Base-by-base conservation (phyloP, 2,329 filamentous ascomycete genomes). In the Pseudogymnoascus sp. region DNA sequence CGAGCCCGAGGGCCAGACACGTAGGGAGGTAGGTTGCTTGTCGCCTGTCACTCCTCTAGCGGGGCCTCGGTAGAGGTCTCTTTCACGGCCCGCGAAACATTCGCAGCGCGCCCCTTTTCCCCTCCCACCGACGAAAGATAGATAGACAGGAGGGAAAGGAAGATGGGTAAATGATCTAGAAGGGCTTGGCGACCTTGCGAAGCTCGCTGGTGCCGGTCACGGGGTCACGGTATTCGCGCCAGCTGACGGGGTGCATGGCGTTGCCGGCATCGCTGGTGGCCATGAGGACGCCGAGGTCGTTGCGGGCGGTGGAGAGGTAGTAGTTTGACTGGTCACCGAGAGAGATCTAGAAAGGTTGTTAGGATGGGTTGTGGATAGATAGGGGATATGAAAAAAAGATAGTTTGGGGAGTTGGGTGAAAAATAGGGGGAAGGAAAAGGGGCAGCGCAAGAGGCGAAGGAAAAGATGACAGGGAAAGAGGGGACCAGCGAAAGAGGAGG, bases 261-360 rank as follows among this genome's bases (percentile, higher is more conserved):
- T 95, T 93, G 1, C 92, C 92, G 2, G 83, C 84, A 73, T 96
- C 91, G 72, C 91, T 95, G 68, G 84, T 87, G 8, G 93, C 94
- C 86, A 97, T 90, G 39, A 99, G 89, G 63, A 97, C 93, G 2
- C 94, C 94, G 40, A 96, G 80, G 72, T 96, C 89, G 74, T 99
- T 97, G 67, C 85, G 85, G 29, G 92, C 91, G 1, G 94, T 99
- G 27, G 87, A 89, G n/a, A 96, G 82, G 74, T 97, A 99, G 74
- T 97, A 99, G 70, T 90, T 96, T 59, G 89, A 86, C 77, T 97
- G 92, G 72, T 99, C 94, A 37, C 94, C 94, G 12, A 97, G 77
- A 6, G 89, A 94, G 63, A 96, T 94, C 86, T 88, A 59, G 7
- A 7, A 2, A 1, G 21, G 12, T n/a, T 31, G 31, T 37, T 37